Percentiles rank a stretch among this genome's conserved stretches.
Evolutionary conservation across 116 monocot genomes (phyloP).

Genomic region (Trichopus zeylanicus): DNA sequence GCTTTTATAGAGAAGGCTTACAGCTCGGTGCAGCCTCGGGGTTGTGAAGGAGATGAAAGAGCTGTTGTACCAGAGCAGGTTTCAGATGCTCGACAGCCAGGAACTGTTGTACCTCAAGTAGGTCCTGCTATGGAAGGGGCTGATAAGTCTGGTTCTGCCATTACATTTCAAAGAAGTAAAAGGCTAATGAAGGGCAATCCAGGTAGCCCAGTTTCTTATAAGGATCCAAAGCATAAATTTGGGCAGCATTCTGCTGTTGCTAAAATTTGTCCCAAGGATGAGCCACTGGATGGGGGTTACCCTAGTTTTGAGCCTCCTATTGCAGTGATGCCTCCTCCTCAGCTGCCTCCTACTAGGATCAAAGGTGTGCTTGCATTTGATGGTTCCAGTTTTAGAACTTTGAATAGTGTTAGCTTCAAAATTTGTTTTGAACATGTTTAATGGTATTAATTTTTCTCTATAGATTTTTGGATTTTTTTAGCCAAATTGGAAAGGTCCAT

Average conservation of each 20-base stretch:
- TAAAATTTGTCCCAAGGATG: not conserved
- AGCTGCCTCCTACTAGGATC: slow-evolving; percentile 3
- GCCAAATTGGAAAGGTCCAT: too few species aligned
- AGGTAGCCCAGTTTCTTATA: slow-evolving; percentile 4
- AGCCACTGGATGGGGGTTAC: not conserved
- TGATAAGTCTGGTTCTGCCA: not conserved
- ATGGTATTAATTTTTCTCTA: too few species aligned
- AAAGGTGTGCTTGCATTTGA: slow-evolving; percentile 19
- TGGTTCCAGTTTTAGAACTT: not conserved
- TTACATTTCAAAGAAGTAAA: slow-evolving; percentile 1
- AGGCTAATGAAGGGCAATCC: not conserved
- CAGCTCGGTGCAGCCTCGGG: not conserved
- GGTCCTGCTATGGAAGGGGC: not conserved
- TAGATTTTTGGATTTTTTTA: too few species aligned
- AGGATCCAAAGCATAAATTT: slow-evolving; percentile 27
- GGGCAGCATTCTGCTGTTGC: not conserved
- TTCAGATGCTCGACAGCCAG: slow-evolving; percentile 1
- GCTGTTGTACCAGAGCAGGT: not conserved
- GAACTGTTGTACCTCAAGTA: not conserved
- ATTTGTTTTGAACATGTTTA: too few species aligned
- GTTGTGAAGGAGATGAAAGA: not conserved
- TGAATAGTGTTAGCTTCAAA: not conserved
- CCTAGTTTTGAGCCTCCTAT: slow-evolving; percentile 25
- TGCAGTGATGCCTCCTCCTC: slow-evolving; percentile 26
- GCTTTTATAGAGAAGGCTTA: not conserved